Evolutionary conservation across 768 basidiomycete species (phyloP).

Genomic region (Suillus alpinus): DNA sequence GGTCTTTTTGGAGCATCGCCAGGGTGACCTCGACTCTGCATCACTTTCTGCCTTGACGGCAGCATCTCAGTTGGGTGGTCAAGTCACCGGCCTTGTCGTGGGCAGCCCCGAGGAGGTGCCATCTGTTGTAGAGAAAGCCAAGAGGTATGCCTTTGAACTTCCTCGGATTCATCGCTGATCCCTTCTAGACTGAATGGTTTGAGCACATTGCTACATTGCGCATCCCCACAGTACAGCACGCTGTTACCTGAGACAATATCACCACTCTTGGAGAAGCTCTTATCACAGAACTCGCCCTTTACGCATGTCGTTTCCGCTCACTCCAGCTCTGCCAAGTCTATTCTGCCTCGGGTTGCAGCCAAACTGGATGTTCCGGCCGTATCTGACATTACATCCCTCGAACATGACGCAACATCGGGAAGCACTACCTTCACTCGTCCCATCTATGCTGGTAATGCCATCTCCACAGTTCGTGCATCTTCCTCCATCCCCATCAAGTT

Average conservation of each 20-base stretch:
- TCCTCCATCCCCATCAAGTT: conserved; percentile 83
- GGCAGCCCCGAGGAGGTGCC: conserved; percentile 67
- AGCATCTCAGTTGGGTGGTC: conserved; percentile 67
- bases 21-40: conserved; percentile 74
- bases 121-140: conserved; percentile 67
- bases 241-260: conserved; percentile 50
- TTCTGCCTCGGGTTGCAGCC: conserved; percentile 91
- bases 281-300: conserved; percentile 61
- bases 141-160: conserved; percentile 54
- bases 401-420: conserved; percentile 61
- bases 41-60: conserved; percentile 92
- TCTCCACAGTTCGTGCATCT: conserved; percentile 82
- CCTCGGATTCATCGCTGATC: not conserved
- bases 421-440: conserved; percentile 87
- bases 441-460: conserved; percentile 98
- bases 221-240: conserved; percentile 61
- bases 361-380: conserved; percentile 86
- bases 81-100: conserved; percentile 73
- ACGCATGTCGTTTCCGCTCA: conserved; percentile 94
- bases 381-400: conserved; percentile 71
- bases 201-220: conserved; percentile 63
- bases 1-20: conserved; percentile 80
- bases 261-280: conserved; percentile 76
- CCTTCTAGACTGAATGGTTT: conserved; percentile 63
- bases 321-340: conserved; percentile 87